Conservation (phyloP, 306 rosid genomes). For the Hippophae gyantsensis region DNA sequence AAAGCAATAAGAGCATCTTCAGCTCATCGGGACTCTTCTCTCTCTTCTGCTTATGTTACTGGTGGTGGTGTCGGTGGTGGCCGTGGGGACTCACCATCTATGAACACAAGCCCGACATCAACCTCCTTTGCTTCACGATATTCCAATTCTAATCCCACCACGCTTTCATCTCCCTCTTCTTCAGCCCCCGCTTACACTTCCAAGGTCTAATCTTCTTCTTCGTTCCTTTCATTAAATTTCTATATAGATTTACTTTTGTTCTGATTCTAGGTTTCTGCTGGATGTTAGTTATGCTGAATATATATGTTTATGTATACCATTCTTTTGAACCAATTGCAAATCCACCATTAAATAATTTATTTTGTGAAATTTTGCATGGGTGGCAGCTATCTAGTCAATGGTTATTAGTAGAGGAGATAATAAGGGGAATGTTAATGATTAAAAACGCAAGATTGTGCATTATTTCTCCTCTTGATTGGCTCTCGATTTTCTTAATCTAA, state of each 20-base stretch:
- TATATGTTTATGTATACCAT: neutral
- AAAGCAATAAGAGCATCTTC: slow-evolving; percentile 91
- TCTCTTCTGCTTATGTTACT: slow-evolving; percentile 74
- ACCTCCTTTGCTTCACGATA: slow-evolving; percentile 33
- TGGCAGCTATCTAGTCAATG: too few species aligned
- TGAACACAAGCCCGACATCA: slow-evolving; percentile 10
- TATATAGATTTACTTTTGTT: neutral
- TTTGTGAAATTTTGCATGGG: too few species aligned
- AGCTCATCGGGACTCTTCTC: slow-evolving; percentile 75
- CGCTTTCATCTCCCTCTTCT: slow-evolving; percentile 12
- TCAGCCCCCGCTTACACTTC: slow-evolving; percentile 14
- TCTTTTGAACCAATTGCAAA: neutral
- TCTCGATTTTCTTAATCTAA: too few species aligned
- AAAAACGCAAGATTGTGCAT: too few species aligned
- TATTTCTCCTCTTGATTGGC: too few species aligned
- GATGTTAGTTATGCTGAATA: neutral
- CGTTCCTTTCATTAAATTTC: neutral
- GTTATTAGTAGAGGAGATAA: too few species aligned
- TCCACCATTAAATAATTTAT: too few species aligned
- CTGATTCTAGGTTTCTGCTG: neutral
- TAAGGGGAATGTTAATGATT: too few species aligned
- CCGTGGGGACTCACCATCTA: neutral
- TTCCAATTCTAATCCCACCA: slow-evolving; percentile 9
- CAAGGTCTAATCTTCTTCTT: slow-evolving; percentile 12
- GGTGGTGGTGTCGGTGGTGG: slow-evolving; percentile 18